Evolutionary conservation across 2,329 filamentous ascomycete genomes (phyloP).

Genomic region (Aspergillus brasiliensis): DNA sequence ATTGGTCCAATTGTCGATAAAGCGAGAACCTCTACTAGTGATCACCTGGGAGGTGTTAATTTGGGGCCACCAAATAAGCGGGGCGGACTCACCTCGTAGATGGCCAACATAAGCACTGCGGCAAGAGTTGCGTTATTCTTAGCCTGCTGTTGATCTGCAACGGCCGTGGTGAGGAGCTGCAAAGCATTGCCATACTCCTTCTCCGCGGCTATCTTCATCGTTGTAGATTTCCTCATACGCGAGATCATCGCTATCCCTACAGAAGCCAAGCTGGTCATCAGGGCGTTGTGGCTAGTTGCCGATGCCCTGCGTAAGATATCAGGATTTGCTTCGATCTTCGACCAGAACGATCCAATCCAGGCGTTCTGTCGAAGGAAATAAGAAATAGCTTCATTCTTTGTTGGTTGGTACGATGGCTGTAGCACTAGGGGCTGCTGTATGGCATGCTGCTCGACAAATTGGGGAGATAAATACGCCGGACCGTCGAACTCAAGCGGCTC

Average conservation of each 20-base stretch:
- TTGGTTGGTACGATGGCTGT: conserved; percentile 29
- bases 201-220: conserved; percentile 52
- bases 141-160: conserved; percentile 37
- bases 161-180: conserved; percentile 41
- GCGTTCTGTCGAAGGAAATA: conserved; percentile 41
- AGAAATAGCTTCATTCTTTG: conserved; percentile 36
- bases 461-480: conserved; percentile 22
- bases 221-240: conserved; percentile 53
- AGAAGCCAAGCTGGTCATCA: conserved; percentile 56
- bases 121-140: conserved; percentile 50
- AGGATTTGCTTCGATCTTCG: conserved; percentile 22
- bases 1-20: conserved; percentile 56
- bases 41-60: conserved; percentile 32
- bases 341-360: conserved; percentile 32
- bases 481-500: conserved; percentile 3
- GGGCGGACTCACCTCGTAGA: conserved; percentile 59
- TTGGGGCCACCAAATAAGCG: not conserved
- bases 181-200: conserved; percentile 59
- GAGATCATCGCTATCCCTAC: conserved; percentile 62
- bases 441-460: conserved; percentile 17
- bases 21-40: conserved; percentile 46
- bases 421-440: conserved; percentile 17
- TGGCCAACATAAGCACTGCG: conserved; percentile 60
- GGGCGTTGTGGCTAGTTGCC: conserved; percentile 31
- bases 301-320: conserved; percentile 22